Percentiles rank a stretch among this genome's conserved stretches.
Conservation (phyloP, 2,329 filamentous ascomycete genomes). For the Diaporthe sp. region DNA sequence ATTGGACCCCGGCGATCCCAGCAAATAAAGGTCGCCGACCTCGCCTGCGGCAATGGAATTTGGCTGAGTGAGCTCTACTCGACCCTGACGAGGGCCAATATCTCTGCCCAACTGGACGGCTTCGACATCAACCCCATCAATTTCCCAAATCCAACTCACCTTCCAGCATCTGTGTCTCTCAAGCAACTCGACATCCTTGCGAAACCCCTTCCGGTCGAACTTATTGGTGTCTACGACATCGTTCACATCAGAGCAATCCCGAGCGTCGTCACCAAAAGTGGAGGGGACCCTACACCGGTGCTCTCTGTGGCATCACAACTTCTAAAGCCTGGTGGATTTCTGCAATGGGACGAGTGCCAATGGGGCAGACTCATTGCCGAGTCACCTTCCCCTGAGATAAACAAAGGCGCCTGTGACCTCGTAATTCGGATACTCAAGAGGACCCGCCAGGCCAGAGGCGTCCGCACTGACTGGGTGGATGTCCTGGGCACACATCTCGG, state of each 20-base stretch:
- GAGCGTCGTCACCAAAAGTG: neutral
- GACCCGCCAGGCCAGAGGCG: neutral
- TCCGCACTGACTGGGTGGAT: neutral
- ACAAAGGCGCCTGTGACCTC: neutral
- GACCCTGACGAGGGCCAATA: neutral
- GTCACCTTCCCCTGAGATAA: neutral
- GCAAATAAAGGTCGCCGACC: neutral
- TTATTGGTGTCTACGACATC: neutral
- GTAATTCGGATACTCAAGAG: neutral
- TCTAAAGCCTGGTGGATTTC: neutral
- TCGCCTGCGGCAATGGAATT: neutral
- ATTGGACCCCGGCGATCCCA: neutral
- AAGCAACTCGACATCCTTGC: neutral
- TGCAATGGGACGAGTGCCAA: neutral
- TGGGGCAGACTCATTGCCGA: neutral
- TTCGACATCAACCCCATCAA: constrained; percentile 4
- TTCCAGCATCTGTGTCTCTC: neutral
- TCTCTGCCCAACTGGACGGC: neutral
- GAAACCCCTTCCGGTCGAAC: neutral
- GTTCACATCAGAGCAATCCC: neutral
- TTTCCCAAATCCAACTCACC: neutral
- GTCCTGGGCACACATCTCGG: too few relatives aligned
- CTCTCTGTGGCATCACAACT: neutral
- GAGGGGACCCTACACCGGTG: neutral
- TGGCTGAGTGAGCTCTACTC: neutral